A percentile compares a stretch with the other conserved stretches of the same genome.
phyloP scores from a whole-genome alignment of 768 basidiomycete species.

The Boletus sensibilis region DNA sequence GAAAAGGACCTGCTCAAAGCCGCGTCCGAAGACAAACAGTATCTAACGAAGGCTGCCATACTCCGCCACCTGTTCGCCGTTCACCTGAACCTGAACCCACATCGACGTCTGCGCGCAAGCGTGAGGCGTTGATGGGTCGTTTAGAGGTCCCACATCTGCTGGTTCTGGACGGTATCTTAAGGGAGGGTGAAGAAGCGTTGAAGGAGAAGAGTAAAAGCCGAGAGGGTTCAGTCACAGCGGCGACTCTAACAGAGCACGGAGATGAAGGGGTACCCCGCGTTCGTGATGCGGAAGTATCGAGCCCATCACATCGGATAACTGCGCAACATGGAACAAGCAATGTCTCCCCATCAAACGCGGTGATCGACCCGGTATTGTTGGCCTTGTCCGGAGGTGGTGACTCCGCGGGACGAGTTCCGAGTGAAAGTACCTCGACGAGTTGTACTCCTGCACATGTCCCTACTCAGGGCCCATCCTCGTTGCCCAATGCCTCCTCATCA shows the following conservation, averaged over 20 bases:
- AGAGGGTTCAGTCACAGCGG: conserved; percentile 5
- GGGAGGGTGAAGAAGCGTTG: conserved; percentile 29
- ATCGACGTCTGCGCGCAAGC: background rate
- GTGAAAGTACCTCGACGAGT: background rate
- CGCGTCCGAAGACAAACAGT: background rate
- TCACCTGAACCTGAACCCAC: background rate
- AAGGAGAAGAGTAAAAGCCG: conserved; percentile 6
- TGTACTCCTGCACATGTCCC: background rate
- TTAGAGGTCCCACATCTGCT: conserved; percentile 33
- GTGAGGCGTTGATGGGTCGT: conserved; percentile 29
- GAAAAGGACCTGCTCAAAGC: conserved; percentile 2
- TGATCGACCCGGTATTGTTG: conserved; percentile 34
- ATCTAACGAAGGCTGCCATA: background rate
- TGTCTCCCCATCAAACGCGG: conserved; percentile 6
- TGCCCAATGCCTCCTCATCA: background rate
- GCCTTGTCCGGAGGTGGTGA: conserved; percentile 22
- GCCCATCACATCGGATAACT: background rate
- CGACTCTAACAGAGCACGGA: background rate
- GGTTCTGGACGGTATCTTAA: conserved; percentile 38
- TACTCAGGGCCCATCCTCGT: background rate
- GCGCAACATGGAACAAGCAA: background rate
- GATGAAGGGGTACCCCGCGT: conserved; percentile 1
- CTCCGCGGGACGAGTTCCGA: background rate
- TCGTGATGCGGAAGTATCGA: background rate
- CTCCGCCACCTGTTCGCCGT: background rate